These are phyloP conservation scores for Tripterygium wilfordii DNA, from an alignment of 177 flowering plant species.

Conservation along the genomic window DNA sequence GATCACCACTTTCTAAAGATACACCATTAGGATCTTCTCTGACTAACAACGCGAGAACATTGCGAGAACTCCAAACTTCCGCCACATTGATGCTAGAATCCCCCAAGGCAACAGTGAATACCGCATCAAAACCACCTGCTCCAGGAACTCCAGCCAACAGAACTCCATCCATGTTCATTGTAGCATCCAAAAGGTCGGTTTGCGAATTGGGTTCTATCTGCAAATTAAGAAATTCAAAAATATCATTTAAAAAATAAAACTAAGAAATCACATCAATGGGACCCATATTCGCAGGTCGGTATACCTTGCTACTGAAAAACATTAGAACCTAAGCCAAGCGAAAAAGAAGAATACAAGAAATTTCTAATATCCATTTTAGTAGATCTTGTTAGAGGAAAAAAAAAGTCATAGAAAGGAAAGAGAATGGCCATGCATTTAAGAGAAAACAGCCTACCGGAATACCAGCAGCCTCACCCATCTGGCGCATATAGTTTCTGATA, in stretches of 20 bases:
- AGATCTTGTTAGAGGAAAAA: too few species aligned
- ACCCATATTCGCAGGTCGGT: too few species aligned
- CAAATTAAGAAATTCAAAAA: slow-evolving; percentile 8
- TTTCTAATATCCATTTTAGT: too few species aligned
- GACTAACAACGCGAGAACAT: slow-evolving; percentile 82
- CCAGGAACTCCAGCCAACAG: slow-evolving; percentile 98
- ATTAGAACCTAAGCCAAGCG: too few species aligned
- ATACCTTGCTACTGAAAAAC: too few species aligned
- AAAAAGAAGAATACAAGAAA: too few species aligned
- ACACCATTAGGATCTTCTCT: slow-evolving; percentile 93
- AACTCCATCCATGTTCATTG: slow-evolving; percentile 87
- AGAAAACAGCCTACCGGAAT: slow-evolving; percentile 62
- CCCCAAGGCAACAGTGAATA: slow-evolving; percentile 81
- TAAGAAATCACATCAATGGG: neutral
- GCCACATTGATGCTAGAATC: slow-evolving; percentile 48
- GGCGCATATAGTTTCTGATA: slow-evolving; percentile 72
- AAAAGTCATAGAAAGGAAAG: neutral
- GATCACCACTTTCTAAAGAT: slow-evolving; percentile 71
- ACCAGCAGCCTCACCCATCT: slow-evolving; percentile 93
- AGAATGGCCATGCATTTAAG: neutral
- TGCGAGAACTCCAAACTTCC: slow-evolving; percentile 67
- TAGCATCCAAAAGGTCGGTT: slow-evolving; percentile 75
- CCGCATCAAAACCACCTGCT: slow-evolving; percentile 97
- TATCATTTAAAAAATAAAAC: neutral
- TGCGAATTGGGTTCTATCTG: slow-evolving; percentile 99